A percentile compares a stretch with the other conserved stretches of the same genome.
These are phyloP conservation scores for Trametes meyenii DNA, from an alignment of 768 basidiomycete genomes.

Conservation along the genomic window DNA sequence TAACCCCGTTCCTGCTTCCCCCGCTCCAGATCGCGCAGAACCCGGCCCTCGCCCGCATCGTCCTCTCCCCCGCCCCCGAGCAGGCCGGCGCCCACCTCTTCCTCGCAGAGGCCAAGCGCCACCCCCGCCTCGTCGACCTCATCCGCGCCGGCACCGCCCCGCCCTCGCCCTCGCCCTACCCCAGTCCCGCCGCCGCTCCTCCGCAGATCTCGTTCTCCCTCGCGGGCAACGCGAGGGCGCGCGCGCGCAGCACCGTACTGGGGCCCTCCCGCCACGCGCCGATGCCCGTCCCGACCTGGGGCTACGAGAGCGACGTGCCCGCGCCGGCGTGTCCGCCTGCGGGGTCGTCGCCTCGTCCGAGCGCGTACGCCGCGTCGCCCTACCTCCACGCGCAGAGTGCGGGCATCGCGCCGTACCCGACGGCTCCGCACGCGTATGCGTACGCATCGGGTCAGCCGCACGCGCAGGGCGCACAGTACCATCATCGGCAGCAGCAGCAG, in stretches of 20 bases:
- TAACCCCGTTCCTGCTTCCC: not conserved
- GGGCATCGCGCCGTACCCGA: not conserved
- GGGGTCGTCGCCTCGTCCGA: not conserved
- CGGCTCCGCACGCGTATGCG: not conserved
- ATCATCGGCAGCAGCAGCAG: not conserved
- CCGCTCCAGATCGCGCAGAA: slow-evolving; percentile 39
- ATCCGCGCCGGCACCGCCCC: slow-evolving; percentile 54
- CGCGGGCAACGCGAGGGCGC: slow-evolving; percentile 7
- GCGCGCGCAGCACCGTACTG: slow-evolving; percentile 15
- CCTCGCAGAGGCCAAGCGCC: slow-evolving; percentile 56
- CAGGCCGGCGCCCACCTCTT: slow-evolving; percentile 56
- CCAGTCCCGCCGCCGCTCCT: not conserved
- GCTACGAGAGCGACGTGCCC: slow-evolving; percentile 22
- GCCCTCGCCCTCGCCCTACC: not conserved
- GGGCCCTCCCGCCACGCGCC: not conserved
- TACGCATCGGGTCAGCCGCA: not conserved
- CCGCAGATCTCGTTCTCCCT: slow-evolving; percentile 1
- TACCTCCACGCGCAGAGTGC: slow-evolving; percentile 1
- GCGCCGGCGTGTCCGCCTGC: slow-evolving; percentile 14
- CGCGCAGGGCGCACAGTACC: not conserved
- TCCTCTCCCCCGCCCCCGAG: slow-evolving; percentile 35
- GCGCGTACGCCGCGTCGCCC: not conserved
- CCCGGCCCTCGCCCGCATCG: slow-evolving; percentile 49
- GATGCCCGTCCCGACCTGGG: slow-evolving; percentile 16
- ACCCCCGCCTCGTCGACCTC: slow-evolving; percentile 53